These are phyloP conservation scores for Stentor coeruleus DNA, from an alignment of 73 alveolate species.

Conservation along the genomic window DNA sequence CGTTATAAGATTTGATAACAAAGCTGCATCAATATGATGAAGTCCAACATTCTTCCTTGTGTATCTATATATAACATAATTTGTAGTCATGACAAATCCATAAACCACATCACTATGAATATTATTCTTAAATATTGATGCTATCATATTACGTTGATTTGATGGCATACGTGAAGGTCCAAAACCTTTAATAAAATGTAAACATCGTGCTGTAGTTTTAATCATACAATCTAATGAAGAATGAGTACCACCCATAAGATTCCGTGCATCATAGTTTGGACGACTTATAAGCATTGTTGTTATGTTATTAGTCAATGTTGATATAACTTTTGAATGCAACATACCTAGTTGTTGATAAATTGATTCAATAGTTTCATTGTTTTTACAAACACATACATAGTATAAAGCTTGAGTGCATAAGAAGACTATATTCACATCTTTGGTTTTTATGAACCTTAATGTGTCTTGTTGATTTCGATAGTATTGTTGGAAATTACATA, in stretches of 20 bases:
- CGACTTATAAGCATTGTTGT: neutral
- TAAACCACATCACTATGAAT: neutral
- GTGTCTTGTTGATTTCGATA: neutral
- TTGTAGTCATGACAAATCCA: slow-evolving; percentile 15
- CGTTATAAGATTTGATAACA: neutral
- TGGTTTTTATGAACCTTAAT: neutral
- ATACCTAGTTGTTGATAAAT: neutral
- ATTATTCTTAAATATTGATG: neutral
- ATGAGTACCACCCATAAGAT: slow-evolving; percentile 19
- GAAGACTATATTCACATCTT: neutral
- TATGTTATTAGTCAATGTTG: slow-evolving; percentile 5
- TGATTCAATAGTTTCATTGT: neutral
- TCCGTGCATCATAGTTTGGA: neutral
- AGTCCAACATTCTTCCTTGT: neutral
- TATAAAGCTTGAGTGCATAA: slow-evolving; percentile 17
- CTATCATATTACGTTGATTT: neutral
- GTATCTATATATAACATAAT: neutral
- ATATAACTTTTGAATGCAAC: neutral
- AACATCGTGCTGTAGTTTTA: neutral
- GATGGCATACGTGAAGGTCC: slow-evolving; percentile 4
- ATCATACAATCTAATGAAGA: neutral
- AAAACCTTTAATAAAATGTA: slow-evolving; percentile 2
- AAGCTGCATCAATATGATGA: neutral
- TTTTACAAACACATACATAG: neutral
- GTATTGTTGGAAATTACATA: neutral